Percentiles rank a stretch among this genome's conserved stretches.
phyloP scores from a whole-genome alignment of 2,329 filamentous ascomycete species.

The Clarireedia homoeocarpa region DNA sequence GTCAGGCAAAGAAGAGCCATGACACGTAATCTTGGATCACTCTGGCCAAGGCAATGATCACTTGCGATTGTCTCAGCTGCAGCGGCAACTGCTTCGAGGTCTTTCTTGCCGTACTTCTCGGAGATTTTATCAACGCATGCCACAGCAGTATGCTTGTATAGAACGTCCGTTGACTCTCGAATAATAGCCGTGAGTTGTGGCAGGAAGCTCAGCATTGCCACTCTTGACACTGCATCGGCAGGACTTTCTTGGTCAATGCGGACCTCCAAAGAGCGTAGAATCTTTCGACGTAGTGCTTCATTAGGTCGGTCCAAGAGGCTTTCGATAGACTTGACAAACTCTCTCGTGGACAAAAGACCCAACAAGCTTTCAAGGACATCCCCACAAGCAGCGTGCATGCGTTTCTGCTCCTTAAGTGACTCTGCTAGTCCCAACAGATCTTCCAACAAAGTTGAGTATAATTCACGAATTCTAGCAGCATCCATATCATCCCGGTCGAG shows the following conservation, averaged over 20 bases:
- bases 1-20: constrained; percentile 86
- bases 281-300: constrained; percentile 68
- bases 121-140: constrained; percentile 87
- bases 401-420: constrained; percentile 48
- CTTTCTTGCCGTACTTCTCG: constrained; percentile 92
- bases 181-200: constrained; percentile 73
- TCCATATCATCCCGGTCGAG: constrained; percentile 58
- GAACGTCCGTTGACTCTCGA: constrained; percentile 60
- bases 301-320: constrained; percentile 69
- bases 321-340: constrained; percentile 85
- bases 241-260: constrained; percentile 69
- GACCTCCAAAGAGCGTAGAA: constrained; percentile 70
- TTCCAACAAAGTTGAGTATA: constrained; percentile 63
- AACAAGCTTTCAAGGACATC: constrained; percentile 73
- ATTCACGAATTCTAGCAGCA: constrained; percentile 54
- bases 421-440: constrained; percentile 60
- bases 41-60: constrained; percentile 65
- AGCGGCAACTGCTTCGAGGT: constrained; percentile 65
- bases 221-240: constrained; percentile 58
- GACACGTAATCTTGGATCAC: constrained; percentile 64
- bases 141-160: constrained; percentile 78
- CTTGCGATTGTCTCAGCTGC: constrained; percentile 73
- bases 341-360: constrained; percentile 73
- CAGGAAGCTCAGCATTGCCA: constrained; percentile 69
- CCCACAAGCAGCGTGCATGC: constrained; percentile 51